Base-by-base conservation (phyloP, 495 filamentous ascomycete genomes). In the Xylaria bambusicola region DNA sequence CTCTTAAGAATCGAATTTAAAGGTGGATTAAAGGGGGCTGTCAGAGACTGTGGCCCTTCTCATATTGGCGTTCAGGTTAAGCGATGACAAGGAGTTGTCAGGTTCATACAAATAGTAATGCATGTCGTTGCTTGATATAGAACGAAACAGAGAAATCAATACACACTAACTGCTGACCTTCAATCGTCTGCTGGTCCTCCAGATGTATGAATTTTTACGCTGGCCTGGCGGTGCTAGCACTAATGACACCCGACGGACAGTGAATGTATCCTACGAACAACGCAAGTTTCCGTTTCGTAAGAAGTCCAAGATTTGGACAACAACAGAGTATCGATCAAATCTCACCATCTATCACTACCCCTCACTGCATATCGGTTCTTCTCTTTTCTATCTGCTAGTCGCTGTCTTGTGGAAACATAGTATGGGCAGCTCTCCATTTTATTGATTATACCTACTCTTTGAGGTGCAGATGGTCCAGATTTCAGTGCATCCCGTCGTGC, bases 1-100 rank as follows among this genome's bases (percentile, higher is more conserved):
- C 58, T 70, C 72, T 49, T 80, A 45, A 12, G 17, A 36, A 24
- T 17, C 5, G 27, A 36, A 47, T 56, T 18, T 49, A 3, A 38
- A 10, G 36, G 40, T 15, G 17, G 15, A 26, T n/a, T 9, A 13
- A 29, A 13, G 29, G 27, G 38, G 15, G 8, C 27, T 10, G 20
- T 48, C 9, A 13, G 45, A 44, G 38, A 24, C 44, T 2, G 12
- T 20, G 20, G 33, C 20, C 35, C 3, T 27, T 38, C 20, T 26
- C 42, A 12, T 6, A 17, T 31, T 42, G 10, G 23, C 33, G 23
- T 31, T 47, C 5, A 31, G 12, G 45, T 8, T 15, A 20, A 24
- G 23, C 31, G 41, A 49, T 24, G 20, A 56, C 13, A 6, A 36
- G 29, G 13, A 46, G 20, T 15, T 8, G 12, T 7, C 31, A 33